Evolutionary conservation across 805 yeast species (phyloP).

Genomic region (Ogataea glucozyma): DNA sequence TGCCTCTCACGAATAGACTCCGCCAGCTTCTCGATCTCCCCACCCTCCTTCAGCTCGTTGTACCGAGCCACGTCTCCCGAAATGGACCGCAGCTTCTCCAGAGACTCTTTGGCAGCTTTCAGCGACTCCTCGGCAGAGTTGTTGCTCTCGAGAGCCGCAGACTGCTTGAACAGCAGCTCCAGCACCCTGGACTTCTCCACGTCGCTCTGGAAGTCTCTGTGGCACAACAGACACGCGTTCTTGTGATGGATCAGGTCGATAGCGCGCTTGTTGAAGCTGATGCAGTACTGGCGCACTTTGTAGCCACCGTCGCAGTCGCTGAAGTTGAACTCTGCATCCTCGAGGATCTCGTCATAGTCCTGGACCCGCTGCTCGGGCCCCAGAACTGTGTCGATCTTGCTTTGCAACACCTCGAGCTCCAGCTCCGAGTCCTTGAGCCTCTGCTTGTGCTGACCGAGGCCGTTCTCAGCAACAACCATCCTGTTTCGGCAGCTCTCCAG

Average conservation of each 20-base stretch:
- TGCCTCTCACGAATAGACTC: not conserved
- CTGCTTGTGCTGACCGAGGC: conserved; percentile 10
- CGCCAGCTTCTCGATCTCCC: conserved; percentile 3
- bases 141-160: conserved; percentile 21
- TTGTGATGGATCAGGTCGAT: conserved; percentile 57
- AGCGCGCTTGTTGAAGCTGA: conserved; percentile 70
- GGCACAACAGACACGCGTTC: conserved; percentile 71
- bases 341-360: conserved; percentile 50
- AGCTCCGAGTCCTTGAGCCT: conserved; percentile 13
- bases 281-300: conserved; percentile 68
- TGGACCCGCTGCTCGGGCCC: conserved; percentile 42
- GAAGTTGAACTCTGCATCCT: conserved; percentile 62
- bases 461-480: conserved; percentile 8
- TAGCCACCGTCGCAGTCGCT: conserved; percentile 61
- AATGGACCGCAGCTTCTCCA: conserved; percentile 31
- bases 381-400: conserved; percentile 26
- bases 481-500: conserved; percentile 7
- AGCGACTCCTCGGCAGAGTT: conserved; percentile 24
- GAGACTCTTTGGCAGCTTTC: conserved; percentile 31
- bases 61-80: conserved; percentile 31
- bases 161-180: conserved; percentile 27
- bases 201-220: conserved; percentile 55
- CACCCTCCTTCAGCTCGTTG: conserved; percentile 7
- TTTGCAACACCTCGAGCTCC: conserved; percentile 13
- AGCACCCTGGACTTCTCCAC: conserved; percentile 26